A percentile compares a stretch with the other conserved stretches of the same genome.
These are phyloP conservation scores for Aethionema arabicum DNA, from an alignment of 345 rosid species.

Conservation along the genomic window DNA sequence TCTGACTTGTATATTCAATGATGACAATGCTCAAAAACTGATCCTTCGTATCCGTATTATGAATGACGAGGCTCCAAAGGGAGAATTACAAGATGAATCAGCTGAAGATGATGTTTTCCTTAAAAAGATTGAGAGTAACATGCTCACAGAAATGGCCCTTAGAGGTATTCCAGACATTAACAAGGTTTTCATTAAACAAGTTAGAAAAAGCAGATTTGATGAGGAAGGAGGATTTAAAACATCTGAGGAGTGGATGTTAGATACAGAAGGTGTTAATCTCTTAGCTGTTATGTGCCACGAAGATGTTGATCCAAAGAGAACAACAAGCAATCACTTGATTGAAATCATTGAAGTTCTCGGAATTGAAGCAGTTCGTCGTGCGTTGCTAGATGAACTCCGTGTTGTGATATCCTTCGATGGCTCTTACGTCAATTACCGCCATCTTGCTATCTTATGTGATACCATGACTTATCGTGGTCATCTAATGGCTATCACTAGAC, in stretches of 20 bases:
- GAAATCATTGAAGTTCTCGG: constrained; percentile 97
- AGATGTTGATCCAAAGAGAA: constrained; percentile 86
- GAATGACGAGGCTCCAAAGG: constrained; percentile 94
- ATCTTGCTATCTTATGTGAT: constrained; percentile 93
- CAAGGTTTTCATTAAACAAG: constrained; percentile 87
- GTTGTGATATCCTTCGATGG: constrained; percentile 98
- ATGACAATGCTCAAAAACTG: constrained; percentile 89
- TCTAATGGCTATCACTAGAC: constrained; percentile 98
- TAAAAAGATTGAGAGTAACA: constrained; percentile 92
- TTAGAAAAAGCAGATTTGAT: constrained; percentile 76
- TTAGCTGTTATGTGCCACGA: constrained; percentile 95
- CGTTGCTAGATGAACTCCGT: constrained; percentile 88
- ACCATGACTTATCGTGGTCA: constrained; percentile 99
- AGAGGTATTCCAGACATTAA: constrained; percentile 94
- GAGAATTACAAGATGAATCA: constrained; percentile 79
- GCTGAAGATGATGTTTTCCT: constrained; percentile 98
- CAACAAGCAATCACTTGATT: constrained; percentile 94
- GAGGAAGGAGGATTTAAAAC: constrained; percentile 81
- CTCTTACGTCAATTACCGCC: constrained; percentile 94
- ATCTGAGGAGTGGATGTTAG: constrained; percentile 94
- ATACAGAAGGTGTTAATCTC: constrained; percentile 98
- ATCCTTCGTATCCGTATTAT: constrained; percentile 92
- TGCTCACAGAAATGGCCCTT: constrained; percentile 98
- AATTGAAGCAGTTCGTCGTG: constrained; percentile 94
- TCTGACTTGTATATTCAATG: constrained; percentile 90